Evolutionary conservation across 257 asterid genomes (phyloP).

Genomic region (Galeopsis tetrahit): DNA sequence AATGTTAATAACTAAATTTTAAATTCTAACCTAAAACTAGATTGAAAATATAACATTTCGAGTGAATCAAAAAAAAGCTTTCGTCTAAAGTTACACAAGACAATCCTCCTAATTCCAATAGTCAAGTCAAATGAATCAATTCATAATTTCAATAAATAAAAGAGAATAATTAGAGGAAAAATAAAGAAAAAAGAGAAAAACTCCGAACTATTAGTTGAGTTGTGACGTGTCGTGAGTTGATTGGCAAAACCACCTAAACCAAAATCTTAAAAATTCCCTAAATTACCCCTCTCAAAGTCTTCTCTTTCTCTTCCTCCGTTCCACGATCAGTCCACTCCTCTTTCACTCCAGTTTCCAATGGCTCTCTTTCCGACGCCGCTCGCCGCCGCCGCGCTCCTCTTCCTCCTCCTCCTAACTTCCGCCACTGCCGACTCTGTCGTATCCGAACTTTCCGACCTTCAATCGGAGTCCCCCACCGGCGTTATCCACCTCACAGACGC

Average conservation of each 20-base stretch:
- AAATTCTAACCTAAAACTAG: too few species aligned
- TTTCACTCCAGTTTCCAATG: conserved; percentile 46
- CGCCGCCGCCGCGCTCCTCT: conserved; percentile 35
- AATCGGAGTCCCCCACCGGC: conserved; percentile 69
- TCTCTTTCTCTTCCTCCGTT: not conserved
- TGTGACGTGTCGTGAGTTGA: conserved; percentile 29
- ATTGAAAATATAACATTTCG: too few species aligned
- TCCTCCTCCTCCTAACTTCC: conserved; percentile 35
- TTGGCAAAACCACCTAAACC: conserved; percentile 37
- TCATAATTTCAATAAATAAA: too few species aligned
- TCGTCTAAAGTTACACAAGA: too few species aligned
- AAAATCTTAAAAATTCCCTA: conserved; percentile 5
- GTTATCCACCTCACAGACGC: conserved; percentile 71
- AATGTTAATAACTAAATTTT: too few species aligned
- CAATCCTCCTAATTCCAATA: too few species aligned
- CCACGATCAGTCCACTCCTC: not conserved
- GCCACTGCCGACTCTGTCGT: conserved; percentile 43
- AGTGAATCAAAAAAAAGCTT: too few species aligned
- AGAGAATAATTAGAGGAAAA: too few species aligned
- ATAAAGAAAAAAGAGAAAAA: too few species aligned
- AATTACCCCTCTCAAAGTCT: conserved; percentile 30
- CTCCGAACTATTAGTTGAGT: too few species aligned
- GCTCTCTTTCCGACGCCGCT: conserved; percentile 46
- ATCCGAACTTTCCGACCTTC: conserved; percentile 66
- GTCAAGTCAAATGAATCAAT: too few species aligned